A percentile compares a stretch with the other conserved stretches of the same genome.
phyloP scores from a whole-genome alignment of 2,329 filamentous ascomycete genomes.

The Sarocladium strictum region DNA sequence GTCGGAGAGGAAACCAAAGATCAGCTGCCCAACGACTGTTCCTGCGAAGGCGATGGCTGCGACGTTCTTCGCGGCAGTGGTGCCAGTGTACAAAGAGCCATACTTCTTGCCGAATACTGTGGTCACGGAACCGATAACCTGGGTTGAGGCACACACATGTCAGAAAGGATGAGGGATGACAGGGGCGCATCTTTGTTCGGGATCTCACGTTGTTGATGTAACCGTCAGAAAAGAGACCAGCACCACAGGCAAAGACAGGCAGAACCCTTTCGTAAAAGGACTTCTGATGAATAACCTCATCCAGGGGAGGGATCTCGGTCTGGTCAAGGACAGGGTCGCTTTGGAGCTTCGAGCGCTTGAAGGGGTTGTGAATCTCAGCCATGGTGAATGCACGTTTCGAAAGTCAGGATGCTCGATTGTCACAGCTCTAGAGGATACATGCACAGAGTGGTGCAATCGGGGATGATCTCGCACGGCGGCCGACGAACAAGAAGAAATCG shows the following conservation, averaged over 20 bases:
- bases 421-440: not conserved
- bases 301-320: constrained; percentile 2
- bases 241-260: constrained; percentile 82
- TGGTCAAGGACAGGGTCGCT: not conserved
- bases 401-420: not conserved
- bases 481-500: not conserved
- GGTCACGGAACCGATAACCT: constrained; percentile 84
- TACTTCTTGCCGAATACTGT: constrained; percentile 70
- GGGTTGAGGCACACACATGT: not conserved
- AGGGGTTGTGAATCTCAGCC: constrained; percentile 4
- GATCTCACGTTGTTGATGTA: constrained; percentile 74
- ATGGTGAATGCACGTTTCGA: no score
- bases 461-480: no score
- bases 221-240: constrained; percentile 85
- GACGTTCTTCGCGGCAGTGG: constrained; percentile 67
- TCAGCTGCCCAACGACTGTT: constrained; percentile 73
- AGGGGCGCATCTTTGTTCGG: not conserved
- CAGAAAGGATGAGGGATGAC: not conserved
- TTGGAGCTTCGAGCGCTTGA: not conserved
- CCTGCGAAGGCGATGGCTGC: constrained; percentile 80
- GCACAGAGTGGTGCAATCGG: not conserved
- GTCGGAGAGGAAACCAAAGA: constrained; percentile 77
- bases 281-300: constrained; percentile 13
- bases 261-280: constrained; percentile 22
- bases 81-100: constrained; percentile 59